Base-by-base conservation (phyloP, 148 eudicot species). In the Silene uniflora region DNA sequence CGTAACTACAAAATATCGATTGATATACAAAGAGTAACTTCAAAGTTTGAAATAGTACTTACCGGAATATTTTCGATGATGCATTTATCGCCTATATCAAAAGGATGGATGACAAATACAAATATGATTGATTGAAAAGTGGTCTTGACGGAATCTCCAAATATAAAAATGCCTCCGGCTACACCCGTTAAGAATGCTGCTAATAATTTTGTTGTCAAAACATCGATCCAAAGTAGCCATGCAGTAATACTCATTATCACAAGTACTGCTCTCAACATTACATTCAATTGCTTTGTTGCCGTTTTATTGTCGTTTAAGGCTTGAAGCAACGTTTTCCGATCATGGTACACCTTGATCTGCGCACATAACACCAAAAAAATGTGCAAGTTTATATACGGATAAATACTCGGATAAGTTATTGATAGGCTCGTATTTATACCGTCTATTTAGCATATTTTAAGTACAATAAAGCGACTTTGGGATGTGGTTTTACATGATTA, bases 141-240 rank as follows among this genome's bases (percentile, higher is more conserved):
- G 4, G 4, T 71, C 35, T 71, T 71, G 1, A 54, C 62, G 39
- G 44, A 14, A 0, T 71, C 74, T 14, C 74, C 74, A 25, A 71
- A 71, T 10, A 71, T 54, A 11, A 71, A 71, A n/a, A 18, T n/a
- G 4, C 39, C 39, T 24, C 74, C 74, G 0, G 44, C 62, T 5
- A 54, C 3, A 13, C 17, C 12, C 1, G 74, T 52, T 5, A 71
- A n/a, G 14, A 71, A 71, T 7, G 42, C 74, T 4, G 42, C 74
- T 54, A 71, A 54, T 71, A 71, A 71, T 5, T 24, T 54, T 12
- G 62, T 52, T 27, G 74, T 71, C 27, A 71, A 54, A 4, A 71
- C 35, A 71, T 71, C 74, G 14, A 71, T 71, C 74, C 74, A 71
- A 71, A 71, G n/a, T 71, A 71, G 74, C 74, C 74, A 71, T 5